Evolutionary conservation across 345 rosid species (phyloP).

Genomic region (Pistacia vera): DNA sequence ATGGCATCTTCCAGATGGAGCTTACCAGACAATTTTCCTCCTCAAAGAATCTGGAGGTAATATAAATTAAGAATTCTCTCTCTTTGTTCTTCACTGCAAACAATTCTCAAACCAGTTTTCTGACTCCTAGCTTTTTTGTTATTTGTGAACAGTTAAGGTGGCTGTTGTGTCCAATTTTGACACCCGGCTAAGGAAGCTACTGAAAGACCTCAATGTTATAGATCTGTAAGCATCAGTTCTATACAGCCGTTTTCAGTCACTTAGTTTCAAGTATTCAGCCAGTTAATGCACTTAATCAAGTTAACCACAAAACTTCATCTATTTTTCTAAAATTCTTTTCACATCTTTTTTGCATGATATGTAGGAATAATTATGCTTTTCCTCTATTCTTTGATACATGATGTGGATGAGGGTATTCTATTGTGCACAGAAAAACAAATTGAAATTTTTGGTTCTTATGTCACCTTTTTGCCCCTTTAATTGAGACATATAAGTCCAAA

Average conservation of each 20-base stretch:
- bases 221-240: slow-evolving; percentile 61
- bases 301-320: neutral
- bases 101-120: slow-evolving; percentile 5
- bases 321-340: too few relatives aligned
- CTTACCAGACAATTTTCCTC: slow-evolving; percentile 55
- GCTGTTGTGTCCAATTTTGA: slow-evolving; percentile 94
- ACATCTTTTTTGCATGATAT: neutral
- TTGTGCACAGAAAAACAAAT: slow-evolving; percentile 7
- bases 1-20: slow-evolving; percentile 87
- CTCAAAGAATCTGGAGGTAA: slow-evolving; percentile 91
- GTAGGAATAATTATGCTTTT: neutral
- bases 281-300: neutral
- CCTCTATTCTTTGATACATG: slow-evolving; percentile 12
- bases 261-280: neutral
- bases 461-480: neutral
- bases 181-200: slow-evolving; percentile 70
- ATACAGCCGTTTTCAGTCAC: neutral
- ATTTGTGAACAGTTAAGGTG: slow-evolving; percentile 63
- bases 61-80: slow-evolving; percentile 33
- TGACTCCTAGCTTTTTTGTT: slow-evolving; percentile 20
- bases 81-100: slow-evolving; percentile 19
- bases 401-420: slow-evolving; percentile 5
- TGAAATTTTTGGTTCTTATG: neutral
- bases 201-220: slow-evolving; percentile 75
- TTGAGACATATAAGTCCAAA: slow-evolving; percentile 7